Percentiles rank a stretch among this genome's conserved stretches.
phyloP scores from a whole-genome alignment of 2,329 filamentous ascomycete species.

The Fusarium luffae region DNA sequence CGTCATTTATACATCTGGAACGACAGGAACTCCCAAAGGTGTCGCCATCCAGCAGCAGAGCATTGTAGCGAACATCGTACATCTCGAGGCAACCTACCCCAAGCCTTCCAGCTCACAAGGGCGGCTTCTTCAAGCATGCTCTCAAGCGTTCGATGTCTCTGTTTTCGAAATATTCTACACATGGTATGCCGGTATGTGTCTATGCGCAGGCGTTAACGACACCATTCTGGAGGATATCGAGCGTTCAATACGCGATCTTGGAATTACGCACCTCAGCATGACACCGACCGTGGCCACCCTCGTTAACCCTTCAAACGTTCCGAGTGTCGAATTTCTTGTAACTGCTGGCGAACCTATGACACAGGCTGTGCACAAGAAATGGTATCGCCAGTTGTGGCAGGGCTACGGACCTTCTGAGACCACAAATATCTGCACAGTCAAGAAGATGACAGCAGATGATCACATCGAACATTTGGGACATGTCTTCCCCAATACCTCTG shows the following conservation, averaged over 20 bases:
- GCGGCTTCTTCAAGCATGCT: conserved; percentile 83
- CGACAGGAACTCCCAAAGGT: conserved; percentile 82
- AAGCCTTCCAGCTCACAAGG: conserved; percentile 53
- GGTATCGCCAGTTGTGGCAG: conserved; percentile 78
- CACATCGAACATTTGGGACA: conserved; percentile 80
- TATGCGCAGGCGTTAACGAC: conserved; percentile 81
- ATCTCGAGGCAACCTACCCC: conserved; percentile 75
- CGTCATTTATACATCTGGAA: conserved; percentile 85
- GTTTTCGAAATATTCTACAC: conserved; percentile 92
- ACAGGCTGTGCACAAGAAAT: conserved; percentile 73
- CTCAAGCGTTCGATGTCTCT: conserved; percentile 87
- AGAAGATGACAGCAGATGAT: conserved; percentile 67
- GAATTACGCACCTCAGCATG: conserved; percentile 83
- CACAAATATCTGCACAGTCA: conserved; percentile 87
- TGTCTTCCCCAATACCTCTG: conserved; percentile 79
- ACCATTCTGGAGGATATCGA: conserved; percentile 79
- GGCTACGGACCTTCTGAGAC: conserved; percentile 88
- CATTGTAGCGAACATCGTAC: conserved; percentile 78
- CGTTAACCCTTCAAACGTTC: conserved; percentile 75
- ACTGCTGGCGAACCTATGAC: conserved; percentile 86
- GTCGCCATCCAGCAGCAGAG: conserved; percentile 82
- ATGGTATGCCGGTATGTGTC: conserved; percentile 80
- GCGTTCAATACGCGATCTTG: conserved; percentile 68
- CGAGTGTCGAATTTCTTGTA: conserved; percentile 78
- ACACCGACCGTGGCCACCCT: conserved; percentile 86